Conservation (phyloP, 306 rosid genomes). For the Acacia acuminata region DNA sequence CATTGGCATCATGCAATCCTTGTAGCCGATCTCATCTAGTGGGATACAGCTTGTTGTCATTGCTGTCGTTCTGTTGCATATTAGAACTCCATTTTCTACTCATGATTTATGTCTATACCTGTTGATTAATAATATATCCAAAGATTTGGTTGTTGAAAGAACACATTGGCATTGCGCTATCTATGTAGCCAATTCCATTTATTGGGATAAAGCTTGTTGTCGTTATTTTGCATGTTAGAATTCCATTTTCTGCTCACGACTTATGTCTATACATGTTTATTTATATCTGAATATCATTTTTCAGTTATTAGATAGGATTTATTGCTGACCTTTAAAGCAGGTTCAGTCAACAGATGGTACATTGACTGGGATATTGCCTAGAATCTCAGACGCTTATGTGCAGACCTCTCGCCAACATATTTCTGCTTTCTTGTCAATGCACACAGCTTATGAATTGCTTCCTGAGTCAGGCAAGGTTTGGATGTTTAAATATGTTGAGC, state of each 20-base stretch:
- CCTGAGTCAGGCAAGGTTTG: conserved; percentile 99
- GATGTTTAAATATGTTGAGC: conserved; percentile 37
- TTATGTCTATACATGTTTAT: conserved; percentile 14
- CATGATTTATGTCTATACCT: neutral
- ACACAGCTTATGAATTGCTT: conserved; percentile 85
- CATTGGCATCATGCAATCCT: too few species aligned
- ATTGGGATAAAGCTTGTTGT: neutral
- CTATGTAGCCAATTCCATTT: too few species aligned
- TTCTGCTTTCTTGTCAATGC: conserved; percentile 72
- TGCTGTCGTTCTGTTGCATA: conserved; percentile 17
- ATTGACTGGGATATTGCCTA: conserved; percentile 59
- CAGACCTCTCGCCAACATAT: conserved; percentile 83
- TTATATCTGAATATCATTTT: conserved; percentile 32
- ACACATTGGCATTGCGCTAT: too few species aligned
- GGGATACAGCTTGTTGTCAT: neutral
- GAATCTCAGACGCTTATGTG: conserved; percentile 76
- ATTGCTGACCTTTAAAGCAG: conserved; percentile 39
- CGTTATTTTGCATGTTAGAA: conserved; percentile 20
- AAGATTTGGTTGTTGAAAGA: too few species aligned
- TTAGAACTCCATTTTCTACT: conserved; percentile 6
- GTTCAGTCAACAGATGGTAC: conserved; percentile 70
- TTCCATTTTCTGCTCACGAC: neutral
- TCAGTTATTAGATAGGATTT: neutral
- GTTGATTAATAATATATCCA: neutral
- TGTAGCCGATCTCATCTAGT: too few species aligned